Base-by-base conservation (phyloP, 345 rosid genomes). In the Lagerstroemia speciosa region DNA sequence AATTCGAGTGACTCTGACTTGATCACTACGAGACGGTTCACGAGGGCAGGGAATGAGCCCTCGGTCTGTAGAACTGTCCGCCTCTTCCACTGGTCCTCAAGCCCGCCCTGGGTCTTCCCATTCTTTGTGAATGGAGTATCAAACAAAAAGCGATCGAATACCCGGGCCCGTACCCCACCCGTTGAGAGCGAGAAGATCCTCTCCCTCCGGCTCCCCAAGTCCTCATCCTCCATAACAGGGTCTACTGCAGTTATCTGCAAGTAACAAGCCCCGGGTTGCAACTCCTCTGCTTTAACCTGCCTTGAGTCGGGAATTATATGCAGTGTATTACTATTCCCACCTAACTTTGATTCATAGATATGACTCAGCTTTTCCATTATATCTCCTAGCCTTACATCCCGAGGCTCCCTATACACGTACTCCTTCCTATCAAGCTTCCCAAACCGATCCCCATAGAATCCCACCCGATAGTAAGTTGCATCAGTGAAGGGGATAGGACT, bases 71-170 rank as follows among this genome's bases (percentile, higher is more conserved):
- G 87, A 72, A 94, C 98, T 8, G 97, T 86, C 65, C 99, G 82
- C 84, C 99, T 86, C 84, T 94, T 94, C 99, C 99, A 94, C 50
- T 94, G 99, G 71, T 94, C 99, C 86, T 94, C 99, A 71, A 94
- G 69, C 36, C 99, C 97, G 52, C 99, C 99, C 74, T 91, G 99
- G 40, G 89, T 91, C 86, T 89, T 94, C n/a, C 99, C 99, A 72
- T 94, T 91, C 77, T 94, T 94, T 2, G 98, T 94, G 77, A 94
- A 91, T 8, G 99, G 99, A n/a, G 99, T 94, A 76, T 94, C 98
- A 72, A 94, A 94, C 85, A 94, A 77, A 81, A 94, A 94, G 9
- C 98, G 90, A 71, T 94, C 99, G 76, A 94, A 94, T 37, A 94
- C 98, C 45, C 98, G 82, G 52, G 99, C 97, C 65, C 96, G 85